These are phyloP conservation scores for Amauroascus niger DNA, from an alignment of 2,329 filamentous ascomycete genomes.

Conservation along the genomic window DNA sequence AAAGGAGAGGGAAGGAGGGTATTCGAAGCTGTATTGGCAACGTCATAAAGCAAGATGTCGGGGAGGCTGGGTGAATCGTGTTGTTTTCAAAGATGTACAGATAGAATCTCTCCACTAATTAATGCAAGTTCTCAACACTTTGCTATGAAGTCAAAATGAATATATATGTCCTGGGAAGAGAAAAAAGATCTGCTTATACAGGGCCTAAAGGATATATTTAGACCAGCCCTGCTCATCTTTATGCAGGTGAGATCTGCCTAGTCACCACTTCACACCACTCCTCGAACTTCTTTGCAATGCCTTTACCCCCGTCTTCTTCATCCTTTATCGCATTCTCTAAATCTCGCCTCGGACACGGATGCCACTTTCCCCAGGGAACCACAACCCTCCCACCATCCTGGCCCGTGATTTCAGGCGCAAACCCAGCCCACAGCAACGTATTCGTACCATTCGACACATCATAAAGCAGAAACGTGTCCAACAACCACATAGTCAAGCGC, in stretches of 20 bases:
- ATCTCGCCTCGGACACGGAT: constrained; percentile 10
- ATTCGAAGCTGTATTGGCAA: background rate
- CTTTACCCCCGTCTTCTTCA: constrained; percentile 23
- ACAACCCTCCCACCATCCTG: constrained; percentile 13
- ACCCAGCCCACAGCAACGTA: constrained; percentile 41
- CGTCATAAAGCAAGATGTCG: constrained; percentile 13
- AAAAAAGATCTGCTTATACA: too few relatives aligned
- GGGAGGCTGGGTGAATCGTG: too few relatives aligned
- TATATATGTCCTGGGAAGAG: too few relatives aligned
- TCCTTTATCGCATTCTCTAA: constrained; percentile 20
- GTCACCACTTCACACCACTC: constrained; percentile 34
- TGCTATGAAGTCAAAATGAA: too few relatives aligned
- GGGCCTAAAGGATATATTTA: too few relatives aligned
- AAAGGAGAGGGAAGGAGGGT: background rate
- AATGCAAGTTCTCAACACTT: too few relatives aligned
- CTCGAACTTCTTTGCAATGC: constrained; percentile 31
- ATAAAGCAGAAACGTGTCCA: constrained; percentile 24
- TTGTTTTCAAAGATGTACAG: too few relatives aligned
- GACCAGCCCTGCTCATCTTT: background rate
- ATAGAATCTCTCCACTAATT: too few relatives aligned
- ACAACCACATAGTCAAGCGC: constrained; percentile 20
- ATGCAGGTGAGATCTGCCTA: constrained; percentile 6
- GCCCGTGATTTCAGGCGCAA: constrained; percentile 37
- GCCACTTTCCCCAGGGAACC: constrained; percentile 18
- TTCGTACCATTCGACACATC: constrained; percentile 37